A percentile compares a stretch with the other conserved stretches of the same genome.
Conservation (phyloP, 148 eudicot species). For the Camellia lanceoleosa region DNA sequence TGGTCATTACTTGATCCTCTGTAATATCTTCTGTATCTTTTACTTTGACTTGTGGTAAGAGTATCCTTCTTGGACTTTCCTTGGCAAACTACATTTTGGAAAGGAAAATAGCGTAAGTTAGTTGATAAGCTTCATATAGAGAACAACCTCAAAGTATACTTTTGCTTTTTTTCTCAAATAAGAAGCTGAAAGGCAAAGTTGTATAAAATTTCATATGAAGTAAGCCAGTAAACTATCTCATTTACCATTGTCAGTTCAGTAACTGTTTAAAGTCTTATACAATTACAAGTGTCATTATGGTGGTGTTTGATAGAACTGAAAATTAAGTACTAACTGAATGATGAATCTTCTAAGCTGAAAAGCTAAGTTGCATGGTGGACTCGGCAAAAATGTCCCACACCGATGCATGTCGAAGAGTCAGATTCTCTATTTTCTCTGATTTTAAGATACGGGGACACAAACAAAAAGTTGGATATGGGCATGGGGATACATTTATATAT, state of each 20-base stretch:
- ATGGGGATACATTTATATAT: too few species aligned
- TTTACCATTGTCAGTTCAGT: neutral
- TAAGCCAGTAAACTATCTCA: neutral
- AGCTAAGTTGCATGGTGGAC: too few species aligned
- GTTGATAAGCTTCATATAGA: neutral
- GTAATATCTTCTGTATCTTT: slow-evolving; percentile 63
- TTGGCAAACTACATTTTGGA: slow-evolving; percentile 48
- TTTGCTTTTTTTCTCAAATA: neutral
- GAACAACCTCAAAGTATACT: neutral
- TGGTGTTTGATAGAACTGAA: too few species aligned
- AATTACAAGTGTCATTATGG: neutral
- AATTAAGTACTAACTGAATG: too few species aligned
- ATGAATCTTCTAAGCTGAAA: too few species aligned
- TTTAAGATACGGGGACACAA: too few species aligned
- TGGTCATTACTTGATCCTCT: slow-evolving; percentile 61
- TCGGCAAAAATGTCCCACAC: too few species aligned
- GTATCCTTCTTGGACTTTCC: slow-evolving; percentile 47
- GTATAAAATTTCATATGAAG: neutral
- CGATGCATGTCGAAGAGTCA: too few species aligned
- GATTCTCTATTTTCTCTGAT: too few species aligned
- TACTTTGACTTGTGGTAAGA: slow-evolving; percentile 71
- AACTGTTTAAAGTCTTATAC: neutral
- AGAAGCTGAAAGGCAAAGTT: neutral
- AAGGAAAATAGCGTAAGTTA: slow-evolving; percentile 4
- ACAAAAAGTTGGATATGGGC: too few species aligned